A percentile compares a stretch with the other conserved stretches of the same genome.
Conservation (phyloP, 208 protist genomes). For the Wallacemonas collosoma region DNA sequence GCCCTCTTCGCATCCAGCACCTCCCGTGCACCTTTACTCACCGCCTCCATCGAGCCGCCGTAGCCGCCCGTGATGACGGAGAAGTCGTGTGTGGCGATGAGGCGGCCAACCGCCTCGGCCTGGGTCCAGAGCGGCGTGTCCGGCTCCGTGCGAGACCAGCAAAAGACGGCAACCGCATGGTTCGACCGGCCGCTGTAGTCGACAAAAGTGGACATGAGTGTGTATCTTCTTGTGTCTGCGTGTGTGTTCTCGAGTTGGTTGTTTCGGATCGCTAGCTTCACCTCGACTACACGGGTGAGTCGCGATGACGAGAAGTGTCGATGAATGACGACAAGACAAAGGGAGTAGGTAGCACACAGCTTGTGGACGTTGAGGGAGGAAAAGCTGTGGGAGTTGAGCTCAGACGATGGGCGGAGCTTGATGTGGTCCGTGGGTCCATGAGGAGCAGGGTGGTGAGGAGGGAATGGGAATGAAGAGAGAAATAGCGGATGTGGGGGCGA, state of each 20-base stretch:
- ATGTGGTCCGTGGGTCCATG: too few species aligned
- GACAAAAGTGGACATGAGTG: conserved; percentile 23
- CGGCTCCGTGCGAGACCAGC: conserved; percentile 62
- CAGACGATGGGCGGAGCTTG: too few species aligned
- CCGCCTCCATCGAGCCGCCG: conserved; percentile 76
- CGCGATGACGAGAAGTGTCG: too few species aligned
- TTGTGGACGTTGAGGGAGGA: too few species aligned
- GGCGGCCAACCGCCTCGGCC: conserved; percentile 48
- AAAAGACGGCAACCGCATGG: conserved; percentile 55
- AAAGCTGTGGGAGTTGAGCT: too few species aligned
- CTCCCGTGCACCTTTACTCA: conserved; percentile 61
- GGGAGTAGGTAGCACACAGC: too few species aligned
- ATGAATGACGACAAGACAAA: too few species aligned
- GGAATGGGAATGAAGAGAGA: too few species aligned
- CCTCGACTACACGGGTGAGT: too few species aligned
- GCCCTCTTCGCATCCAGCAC: conserved; percentile 24
- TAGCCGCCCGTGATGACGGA: conserved; percentile 70
- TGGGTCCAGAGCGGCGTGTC: conserved; percentile 44
- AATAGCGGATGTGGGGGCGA: too few species aligned
- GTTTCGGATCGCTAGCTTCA: not conserved
- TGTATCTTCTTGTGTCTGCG: not conserved
- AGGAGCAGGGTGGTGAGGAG: too few species aligned
- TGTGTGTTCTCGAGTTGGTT: not conserved
- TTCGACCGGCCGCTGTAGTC: conserved; percentile 43
- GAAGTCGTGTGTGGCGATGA: conserved; percentile 48